Evolutionary conservation across 2,329 filamentous ascomycete genomes (phyloP).

Genomic region (Phialophora verrucosa): DNA sequence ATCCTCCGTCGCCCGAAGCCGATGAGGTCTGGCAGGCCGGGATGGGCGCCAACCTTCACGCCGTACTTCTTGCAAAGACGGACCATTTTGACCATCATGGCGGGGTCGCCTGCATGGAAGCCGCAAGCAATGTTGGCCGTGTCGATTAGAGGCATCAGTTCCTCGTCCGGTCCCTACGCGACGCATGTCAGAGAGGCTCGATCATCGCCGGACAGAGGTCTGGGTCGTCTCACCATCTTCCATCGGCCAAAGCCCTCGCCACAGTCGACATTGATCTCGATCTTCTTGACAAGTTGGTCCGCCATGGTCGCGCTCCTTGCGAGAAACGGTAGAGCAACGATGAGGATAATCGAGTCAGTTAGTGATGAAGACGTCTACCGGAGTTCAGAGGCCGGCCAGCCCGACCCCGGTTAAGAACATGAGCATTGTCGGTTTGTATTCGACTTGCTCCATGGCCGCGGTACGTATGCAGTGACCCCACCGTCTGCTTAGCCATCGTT

Average conservation of each 20-base stretch:
- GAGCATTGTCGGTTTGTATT: background rate
- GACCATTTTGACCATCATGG: conserved; percentile 67
- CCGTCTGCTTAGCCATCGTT: background rate
- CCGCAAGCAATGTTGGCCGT: conserved; percentile 67
- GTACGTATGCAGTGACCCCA: background rate
- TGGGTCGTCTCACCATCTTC: conserved; percentile 41
- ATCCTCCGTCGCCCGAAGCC: conserved; percentile 69
- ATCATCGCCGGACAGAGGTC: conserved; percentile 32
- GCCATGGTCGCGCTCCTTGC: background rate
- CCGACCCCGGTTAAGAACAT: background rate
- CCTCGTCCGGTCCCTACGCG: conserved; percentile 60
- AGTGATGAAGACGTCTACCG: background rate
- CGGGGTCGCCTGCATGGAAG: conserved; percentile 64
- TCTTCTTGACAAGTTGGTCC: background rate
- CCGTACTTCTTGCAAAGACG: conserved; percentile 61
- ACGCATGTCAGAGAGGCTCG: background rate
- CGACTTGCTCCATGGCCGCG: background rate
- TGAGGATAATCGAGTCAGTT: background rate
- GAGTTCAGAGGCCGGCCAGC: background rate
- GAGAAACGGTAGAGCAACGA: background rate
- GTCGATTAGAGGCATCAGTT: conserved; percentile 65
- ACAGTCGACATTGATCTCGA: conserved; percentile 43
- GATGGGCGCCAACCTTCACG: conserved; percentile 65
- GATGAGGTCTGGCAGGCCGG: conserved; percentile 65
- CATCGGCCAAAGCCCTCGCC: conserved; percentile 53